Evolutionary conservation across 2,329 filamentous ascomycete genomes (phyloP).

Genomic region (Arthrobotrys sinensis): DNA sequence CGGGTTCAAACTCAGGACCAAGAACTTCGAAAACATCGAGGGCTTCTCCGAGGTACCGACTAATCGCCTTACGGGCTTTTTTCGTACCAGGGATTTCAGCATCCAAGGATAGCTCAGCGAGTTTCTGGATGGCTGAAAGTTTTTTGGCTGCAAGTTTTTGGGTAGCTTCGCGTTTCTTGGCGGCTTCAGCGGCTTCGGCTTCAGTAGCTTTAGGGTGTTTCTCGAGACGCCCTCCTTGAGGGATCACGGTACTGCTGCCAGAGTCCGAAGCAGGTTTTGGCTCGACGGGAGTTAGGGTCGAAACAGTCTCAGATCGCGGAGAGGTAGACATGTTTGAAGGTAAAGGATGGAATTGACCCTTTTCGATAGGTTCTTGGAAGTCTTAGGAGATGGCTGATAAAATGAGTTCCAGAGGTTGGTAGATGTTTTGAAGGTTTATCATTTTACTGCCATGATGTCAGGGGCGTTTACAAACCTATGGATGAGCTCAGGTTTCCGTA

Average conservation of each 20-base stretch:
- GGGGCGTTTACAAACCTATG: no score
- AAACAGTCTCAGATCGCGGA: neutral
- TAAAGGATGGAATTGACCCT: neutral
- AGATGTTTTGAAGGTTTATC: neutral
- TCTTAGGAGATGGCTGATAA: neutral
- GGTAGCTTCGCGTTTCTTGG: neutral
- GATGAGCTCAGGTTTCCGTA: no score
- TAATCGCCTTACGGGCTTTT: constrained; percentile 1
- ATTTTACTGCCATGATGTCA: neutral
- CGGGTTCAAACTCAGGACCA: neutral
- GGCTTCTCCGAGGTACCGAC: neutral
- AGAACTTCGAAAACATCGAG: neutral
- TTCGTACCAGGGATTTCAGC: neutral
- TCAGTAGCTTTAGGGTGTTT: neutral
- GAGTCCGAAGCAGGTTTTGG: no score
- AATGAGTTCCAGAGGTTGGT: neutral
- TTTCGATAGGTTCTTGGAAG: neutral
- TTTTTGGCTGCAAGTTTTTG: neutral
- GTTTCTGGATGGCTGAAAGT: neutral
- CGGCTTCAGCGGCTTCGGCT: neutral
- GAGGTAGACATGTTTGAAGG: neutral
- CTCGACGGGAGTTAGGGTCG: neutral
- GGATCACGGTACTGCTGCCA: neutral
- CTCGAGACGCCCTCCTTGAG: neutral
- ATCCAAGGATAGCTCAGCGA: neutral